A percentile compares a stretch with the other conserved stretches of the same genome.
Evolutionary conservation across 2,329 filamentous ascomycete species (phyloP).

Genomic region (Venturia oleaginea): DNA sequence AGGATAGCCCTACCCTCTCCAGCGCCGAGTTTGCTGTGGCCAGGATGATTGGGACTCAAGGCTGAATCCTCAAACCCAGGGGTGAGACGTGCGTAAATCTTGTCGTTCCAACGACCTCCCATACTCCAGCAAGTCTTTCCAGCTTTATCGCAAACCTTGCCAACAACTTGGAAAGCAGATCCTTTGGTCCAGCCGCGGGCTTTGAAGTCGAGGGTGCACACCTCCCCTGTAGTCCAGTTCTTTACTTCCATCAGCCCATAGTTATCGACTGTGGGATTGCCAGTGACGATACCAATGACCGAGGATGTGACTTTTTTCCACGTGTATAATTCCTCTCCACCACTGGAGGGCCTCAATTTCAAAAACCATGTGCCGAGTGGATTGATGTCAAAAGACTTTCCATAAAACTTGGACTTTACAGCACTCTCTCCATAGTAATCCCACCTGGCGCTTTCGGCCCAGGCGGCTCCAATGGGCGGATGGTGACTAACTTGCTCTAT

Average conservation of each 20-base stretch:
- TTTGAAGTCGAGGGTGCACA: constrained; percentile 88
- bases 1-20: constrained; percentile 56
- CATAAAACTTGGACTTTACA: constrained; percentile 94
- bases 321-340: constrained; percentile 80
- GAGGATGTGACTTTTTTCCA: constrained; percentile 99
- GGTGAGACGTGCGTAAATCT: constrained; percentile 86
- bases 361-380: constrained; percentile 96
- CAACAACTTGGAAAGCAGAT: constrained; percentile 79
- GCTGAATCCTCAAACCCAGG: constrained; percentile 69
- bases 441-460: constrained; percentile 88
- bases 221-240: constrained; percentile 92
- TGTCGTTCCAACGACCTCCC: constrained; percentile 94
- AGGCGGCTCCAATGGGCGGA: constrained; percentile 86
- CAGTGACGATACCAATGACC: constrained; percentile 97
- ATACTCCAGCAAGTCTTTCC: constrained; percentile 83
- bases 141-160: constrained; percentile 70
- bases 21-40: constrained; percentile 43
- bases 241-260: constrained; percentile 96
- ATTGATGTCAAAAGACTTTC: constrained; percentile 95
- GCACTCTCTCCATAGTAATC: constrained; percentile 91
- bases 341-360: constrained; percentile 64
- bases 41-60: constrained; percentile 22
- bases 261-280: constrained; percentile 93
- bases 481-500: constrained; percentile 98
- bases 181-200: constrained; percentile 90